Base-by-base conservation (phyloP, 805 yeast genomes). In the Saccharomycopsis schoenii region DNA sequence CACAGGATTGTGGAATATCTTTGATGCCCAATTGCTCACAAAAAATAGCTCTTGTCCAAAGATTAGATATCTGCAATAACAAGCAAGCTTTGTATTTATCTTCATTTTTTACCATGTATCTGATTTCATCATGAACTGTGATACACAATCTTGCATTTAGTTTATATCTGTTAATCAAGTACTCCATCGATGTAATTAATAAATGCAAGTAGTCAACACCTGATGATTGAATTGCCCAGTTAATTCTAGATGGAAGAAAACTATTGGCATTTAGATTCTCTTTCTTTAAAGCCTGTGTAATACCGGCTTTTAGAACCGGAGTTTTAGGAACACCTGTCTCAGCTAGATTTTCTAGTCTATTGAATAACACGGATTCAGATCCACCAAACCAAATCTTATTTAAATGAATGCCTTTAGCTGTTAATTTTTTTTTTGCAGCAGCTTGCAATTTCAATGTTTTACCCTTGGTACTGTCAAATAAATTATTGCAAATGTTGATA, bases 171-270 rank as follows among this genome's bases (percentile, higher is more conserved):
- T 82, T 78, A 50, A 82, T 76, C 66, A 94, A 76, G 67, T 91
- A 89, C 61, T 89, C 88, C 97, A 96, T 92, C 0, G 97, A 83
- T 4, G 90, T 82, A 57, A 93, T 79, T 62, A 94, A 71, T 50
- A 94, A 71, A 70, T 94, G 99, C 58, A 94, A 76, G 69, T 96
- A 94, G 71, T 94, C 99, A 19, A 96, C 99, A 42, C 99, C 99
- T 1, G 97, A 89, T 24, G 97, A 89, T 71, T 94, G 99, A 69
- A 94, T 94, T 0, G 97, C 89, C 99, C 99, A 94, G 69, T 94
- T 94, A 65, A 92, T 86, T 68, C 99, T 74, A 1, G 97, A 90
- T 0, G 99, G 94, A 65, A 94, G 73, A 70, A 86, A 94, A 0
- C 83, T 75, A 64, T 82, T 82, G 43, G 82, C 75, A 52, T 82